A percentile compares a stretch with the other conserved stretches of the same genome.
Conservation (phyloP, 169 alveolate species). For the Babesia ovis region DNA sequence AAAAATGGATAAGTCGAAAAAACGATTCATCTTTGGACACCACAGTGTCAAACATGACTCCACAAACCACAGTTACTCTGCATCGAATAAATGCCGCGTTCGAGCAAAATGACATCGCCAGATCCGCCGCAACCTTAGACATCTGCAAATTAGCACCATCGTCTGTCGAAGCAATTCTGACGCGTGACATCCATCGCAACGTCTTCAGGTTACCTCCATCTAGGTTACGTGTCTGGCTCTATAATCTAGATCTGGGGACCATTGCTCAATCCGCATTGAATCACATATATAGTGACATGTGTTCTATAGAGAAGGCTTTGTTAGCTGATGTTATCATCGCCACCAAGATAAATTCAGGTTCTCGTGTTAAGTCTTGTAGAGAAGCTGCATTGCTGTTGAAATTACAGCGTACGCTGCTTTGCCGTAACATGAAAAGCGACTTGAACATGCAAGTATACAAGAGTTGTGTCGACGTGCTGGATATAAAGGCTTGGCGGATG, state of each 20-base stretch:
- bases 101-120: constrained; percentile 12
- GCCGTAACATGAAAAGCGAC: neutral
- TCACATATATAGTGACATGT: neutral
- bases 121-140: neutral
- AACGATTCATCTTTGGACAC: too few species aligned
- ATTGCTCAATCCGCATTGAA: neutral
- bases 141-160: neutral
- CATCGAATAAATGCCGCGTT: constrained; percentile 28
- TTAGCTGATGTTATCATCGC: constrained; percentile 9
- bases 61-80: too few species aligned
- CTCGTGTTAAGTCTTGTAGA: neutral
- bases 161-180: constrained; percentile 4
- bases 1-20: too few species aligned
- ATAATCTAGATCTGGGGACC: constrained; percentile 1
- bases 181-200: constrained; percentile 10
- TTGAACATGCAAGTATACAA: constrained; percentile 7
- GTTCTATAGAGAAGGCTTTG: constrained; percentile 1
- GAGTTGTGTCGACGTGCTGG: constrained; percentile 6
- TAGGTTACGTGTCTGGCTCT: constrained; percentile 35
- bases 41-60: too few species aligned
- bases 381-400: constrained; percentile 18
- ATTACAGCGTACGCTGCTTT: constrained; percentile 9
- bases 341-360: neutral
- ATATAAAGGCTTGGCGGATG: neutral
- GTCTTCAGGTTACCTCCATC: constrained; percentile 25